Percentiles rank a stretch among this genome's conserved stretches.
Evolutionary conservation across 1,139 yeast genomes (phyloP).

Genomic region (Protomyces pachydermus): DNA sequence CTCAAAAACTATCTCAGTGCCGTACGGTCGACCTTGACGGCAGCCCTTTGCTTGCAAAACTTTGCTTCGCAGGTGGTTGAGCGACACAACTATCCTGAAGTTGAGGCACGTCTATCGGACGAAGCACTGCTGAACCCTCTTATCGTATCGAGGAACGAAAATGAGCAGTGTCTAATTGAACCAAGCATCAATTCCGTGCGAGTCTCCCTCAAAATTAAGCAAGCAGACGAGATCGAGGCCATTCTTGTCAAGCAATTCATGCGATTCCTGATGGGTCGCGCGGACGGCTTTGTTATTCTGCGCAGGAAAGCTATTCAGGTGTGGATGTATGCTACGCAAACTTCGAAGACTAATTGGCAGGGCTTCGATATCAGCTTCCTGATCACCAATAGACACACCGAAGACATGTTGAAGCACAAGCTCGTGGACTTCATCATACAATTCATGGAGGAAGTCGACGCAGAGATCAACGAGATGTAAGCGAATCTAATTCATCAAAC

Average conservation of each 20-base stretch:
- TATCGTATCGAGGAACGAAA: conserved; percentile 87
- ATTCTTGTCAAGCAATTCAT: conserved; percentile 92
- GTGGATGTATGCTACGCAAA: conserved; percentile 24
- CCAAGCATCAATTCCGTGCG: conserved; percentile 85
- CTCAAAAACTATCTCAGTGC: conserved; percentile 91
- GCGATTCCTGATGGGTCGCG: conserved; percentile 87
- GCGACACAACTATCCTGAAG: conserved; percentile 95
- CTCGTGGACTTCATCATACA: conserved; percentile 90
- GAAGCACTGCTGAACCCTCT: conserved; percentile 86
- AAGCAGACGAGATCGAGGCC: conserved; percentile 94
- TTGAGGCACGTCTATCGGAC: conserved; percentile 73
- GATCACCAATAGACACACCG: conserved; percentile 91
- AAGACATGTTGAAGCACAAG: conserved; percentile 90
- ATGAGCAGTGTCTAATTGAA: conserved; percentile 86
- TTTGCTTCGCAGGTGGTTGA: conserved; percentile 93
- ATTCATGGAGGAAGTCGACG: conserved; percentile 98
- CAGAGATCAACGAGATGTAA: conserved; percentile 91
- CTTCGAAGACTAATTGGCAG: conserved; percentile 19
- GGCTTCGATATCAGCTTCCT: conserved; percentile 92
- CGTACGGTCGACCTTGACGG: conserved; percentile 87
- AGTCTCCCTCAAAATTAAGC: conserved; percentile 86
- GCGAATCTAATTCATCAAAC: background rate
- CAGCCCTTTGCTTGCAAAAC: conserved; percentile 90
- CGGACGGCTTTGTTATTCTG: conserved; percentile 85
- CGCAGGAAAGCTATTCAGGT: conserved; percentile 78